Evolutionary conservation across 2,329 filamentous ascomycete genomes (phyloP), one percentile per base, ranked within the genome.

Genomic region (Fusarium nodosum): DNA sequence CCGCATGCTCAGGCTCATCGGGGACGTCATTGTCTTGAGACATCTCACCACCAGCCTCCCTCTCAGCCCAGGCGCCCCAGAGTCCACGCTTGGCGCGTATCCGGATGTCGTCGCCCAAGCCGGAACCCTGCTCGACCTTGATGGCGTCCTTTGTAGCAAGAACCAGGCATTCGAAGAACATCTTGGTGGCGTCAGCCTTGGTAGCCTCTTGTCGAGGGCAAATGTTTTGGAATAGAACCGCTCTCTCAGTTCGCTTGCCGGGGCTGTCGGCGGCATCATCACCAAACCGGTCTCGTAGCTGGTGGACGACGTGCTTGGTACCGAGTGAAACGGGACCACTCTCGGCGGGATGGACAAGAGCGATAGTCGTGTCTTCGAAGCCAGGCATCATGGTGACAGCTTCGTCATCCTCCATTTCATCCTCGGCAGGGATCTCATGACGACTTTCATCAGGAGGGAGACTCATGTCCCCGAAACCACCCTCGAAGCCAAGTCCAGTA

Each of bases 111-210:
- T 90, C 92, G 51, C 94, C 94, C 28, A 98, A 87, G 38, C 86
- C 87, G 66, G 90, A 84, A 50, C 87, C 87, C 80, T 99, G 96
- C 78, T 98, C 95, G 28, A 98, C 93, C 81, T 97, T 97, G 82
- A 99, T 92, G 30, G 96, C 96, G 78, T 99, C 96, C 82, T 99
- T 99, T 42, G 96, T 99, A 7, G 95, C 96, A 47, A 99, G 86
- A 5, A 99, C 96, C 26, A 99, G 85, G 56, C 96, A 91, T 82
- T 99, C 96, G 75, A 99, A 99, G 83, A 99, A 99, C 94, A 99
- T 97, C 86, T 97, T 97, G 44, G 96, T 99, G 1, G 96, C 96
- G 75, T 98, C 96, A 11, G 92, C 91, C 79, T 93, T 93, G 71
- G 87, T 93, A 1, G 95, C 95, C 64, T 87, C 88, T 69, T 86